These are phyloP conservation scores for Globisporangium barbulae DNA, from an alignment of 352 stramenopile genomes.

Conservation along the genomic window DNA sequence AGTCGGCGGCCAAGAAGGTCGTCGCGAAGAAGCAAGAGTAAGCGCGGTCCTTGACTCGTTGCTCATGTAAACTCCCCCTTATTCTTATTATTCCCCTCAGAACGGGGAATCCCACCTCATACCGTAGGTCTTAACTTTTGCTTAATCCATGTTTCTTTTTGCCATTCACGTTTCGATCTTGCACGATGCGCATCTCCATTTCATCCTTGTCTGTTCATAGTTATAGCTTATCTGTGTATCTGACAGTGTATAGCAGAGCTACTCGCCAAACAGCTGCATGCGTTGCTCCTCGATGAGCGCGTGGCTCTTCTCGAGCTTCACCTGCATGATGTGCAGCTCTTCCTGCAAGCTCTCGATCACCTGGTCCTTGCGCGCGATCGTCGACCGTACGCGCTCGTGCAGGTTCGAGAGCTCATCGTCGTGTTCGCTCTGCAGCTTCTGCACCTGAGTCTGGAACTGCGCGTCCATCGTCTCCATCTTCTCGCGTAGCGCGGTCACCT, in stretches of 20 bases:
- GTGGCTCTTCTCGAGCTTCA: conserved; percentile 72
- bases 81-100: conserved; percentile 57
- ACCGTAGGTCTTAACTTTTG: conserved; percentile 22
- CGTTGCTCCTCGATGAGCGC: conserved; percentile 75
- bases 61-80: conserved; percentile 19
- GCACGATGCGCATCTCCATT: background rate
- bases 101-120: conserved; percentile 30
- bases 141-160: conserved; percentile 10
- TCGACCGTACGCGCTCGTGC: conserved; percentile 68
- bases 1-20: conserved; percentile 26
- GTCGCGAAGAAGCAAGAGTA: conserved; percentile 20
- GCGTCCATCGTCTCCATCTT: conserved; percentile 37
- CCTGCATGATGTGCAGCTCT: conserved; percentile 66
- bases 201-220: background rate
- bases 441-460: conserved; percentile 36
- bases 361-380: conserved; percentile 66
- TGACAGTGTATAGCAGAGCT: background rate
- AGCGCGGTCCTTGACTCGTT: conserved; percentile 4
- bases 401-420: conserved; percentile 55
- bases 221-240: background rate
- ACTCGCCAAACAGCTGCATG: conserved; percentile 58
- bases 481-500: conserved; percentile 44
- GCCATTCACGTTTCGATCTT: conserved; percentile 14
- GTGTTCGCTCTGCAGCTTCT: conserved; percentile 46
- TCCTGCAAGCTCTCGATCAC: conserved; percentile 61